A percentile compares a stretch with the other conserved stretches of the same genome.
phyloP scores from a whole-genome alignment of 1,139 yeast species.

The Zygoascus sp. region DNA sequence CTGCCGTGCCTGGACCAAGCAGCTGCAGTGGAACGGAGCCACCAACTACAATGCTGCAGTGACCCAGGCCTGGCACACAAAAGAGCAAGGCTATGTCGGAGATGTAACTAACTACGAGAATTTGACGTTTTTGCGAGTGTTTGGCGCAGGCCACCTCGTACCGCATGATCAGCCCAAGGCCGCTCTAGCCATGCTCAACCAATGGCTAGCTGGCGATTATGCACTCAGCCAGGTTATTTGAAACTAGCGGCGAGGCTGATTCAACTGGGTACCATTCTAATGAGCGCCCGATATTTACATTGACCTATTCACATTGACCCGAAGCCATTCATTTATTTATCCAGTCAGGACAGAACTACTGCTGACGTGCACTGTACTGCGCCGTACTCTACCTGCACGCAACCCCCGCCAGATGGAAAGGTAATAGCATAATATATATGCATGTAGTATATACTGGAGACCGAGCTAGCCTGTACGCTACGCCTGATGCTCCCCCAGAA shows the following conservation, averaged over 20 bases:
- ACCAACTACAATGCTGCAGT: constrained; percentile 27
- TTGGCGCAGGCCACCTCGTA: constrained; percentile 61
- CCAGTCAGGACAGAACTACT: too few species aligned
- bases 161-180: constrained; percentile 72
- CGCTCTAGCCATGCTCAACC: constrained; percentile 65
- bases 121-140: constrained; percentile 56
- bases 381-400: too few species aligned
- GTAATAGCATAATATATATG: too few species aligned
- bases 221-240: neutral
- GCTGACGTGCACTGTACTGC: too few species aligned
- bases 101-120: constrained; percentile 45
- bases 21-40: constrained; percentile 54
- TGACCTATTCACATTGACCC: too few species aligned
- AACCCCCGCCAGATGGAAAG: too few species aligned
- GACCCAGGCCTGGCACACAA: constrained; percentile 42
- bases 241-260: neutral
- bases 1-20: constrained; percentile 72
- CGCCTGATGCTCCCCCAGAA: too few species aligned
- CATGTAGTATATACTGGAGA: too few species aligned
- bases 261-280: neutral
- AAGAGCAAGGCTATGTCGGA: constrained; percentile 16
- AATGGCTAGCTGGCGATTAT: constrained; percentile 48
- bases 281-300: too few species aligned
- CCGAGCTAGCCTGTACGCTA: too few species aligned
- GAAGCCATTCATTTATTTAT: too few species aligned